A percentile compares a stretch with the other conserved stretches of the same genome.
These are phyloP conservation scores for Pilasporangium apinafurcum DNA, from an alignment of 352 stramenopile species.

Conservation along the genomic window DNA sequence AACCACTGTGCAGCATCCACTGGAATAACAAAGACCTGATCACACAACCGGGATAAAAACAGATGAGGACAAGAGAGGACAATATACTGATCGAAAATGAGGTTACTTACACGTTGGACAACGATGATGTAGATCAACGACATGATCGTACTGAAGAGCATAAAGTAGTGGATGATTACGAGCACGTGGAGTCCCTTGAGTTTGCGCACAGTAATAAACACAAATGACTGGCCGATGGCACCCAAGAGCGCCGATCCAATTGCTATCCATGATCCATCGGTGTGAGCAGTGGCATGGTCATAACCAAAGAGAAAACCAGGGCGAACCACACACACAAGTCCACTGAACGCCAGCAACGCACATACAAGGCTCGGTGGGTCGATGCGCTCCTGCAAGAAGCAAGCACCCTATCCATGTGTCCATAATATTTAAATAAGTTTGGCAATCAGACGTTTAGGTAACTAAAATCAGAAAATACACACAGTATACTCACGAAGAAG, in stretches of 20 bases:
- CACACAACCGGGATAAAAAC: no score
- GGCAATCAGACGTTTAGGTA: neutral
- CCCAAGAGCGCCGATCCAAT: constrained; percentile 45
- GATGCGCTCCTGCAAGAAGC: constrained; percentile 21
- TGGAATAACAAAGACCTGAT: constrained; percentile 42
- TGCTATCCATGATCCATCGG: constrained; percentile 41
- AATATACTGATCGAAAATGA: neutral
- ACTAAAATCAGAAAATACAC: neutral
- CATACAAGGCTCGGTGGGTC: constrained; percentile 15
- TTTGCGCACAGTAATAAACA: constrained; percentile 65
- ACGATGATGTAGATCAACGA: constrained; percentile 49
- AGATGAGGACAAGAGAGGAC: constrained; percentile 3
- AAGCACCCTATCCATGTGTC: constrained; percentile 11
- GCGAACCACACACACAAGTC: constrained; percentile 31
- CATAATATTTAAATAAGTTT: neutral
- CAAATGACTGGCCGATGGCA: constrained; percentile 56
- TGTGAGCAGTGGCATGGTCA: constrained; percentile 23
- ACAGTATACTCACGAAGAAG: constrained; percentile 40
- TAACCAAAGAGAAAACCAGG: constrained; percentile 36
- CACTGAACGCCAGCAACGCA: constrained; percentile 23
- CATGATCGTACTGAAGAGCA: constrained; percentile 45
- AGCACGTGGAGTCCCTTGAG: constrained; percentile 45
- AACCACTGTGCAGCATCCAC: constrained; percentile 31
- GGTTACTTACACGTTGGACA: constrained; percentile 37
- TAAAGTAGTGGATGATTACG: constrained; percentile 78